Evolutionary conservation across 371 early-diverging fungal genomes (phyloP).

Genomic region (Mortierella sp.): DNA sequence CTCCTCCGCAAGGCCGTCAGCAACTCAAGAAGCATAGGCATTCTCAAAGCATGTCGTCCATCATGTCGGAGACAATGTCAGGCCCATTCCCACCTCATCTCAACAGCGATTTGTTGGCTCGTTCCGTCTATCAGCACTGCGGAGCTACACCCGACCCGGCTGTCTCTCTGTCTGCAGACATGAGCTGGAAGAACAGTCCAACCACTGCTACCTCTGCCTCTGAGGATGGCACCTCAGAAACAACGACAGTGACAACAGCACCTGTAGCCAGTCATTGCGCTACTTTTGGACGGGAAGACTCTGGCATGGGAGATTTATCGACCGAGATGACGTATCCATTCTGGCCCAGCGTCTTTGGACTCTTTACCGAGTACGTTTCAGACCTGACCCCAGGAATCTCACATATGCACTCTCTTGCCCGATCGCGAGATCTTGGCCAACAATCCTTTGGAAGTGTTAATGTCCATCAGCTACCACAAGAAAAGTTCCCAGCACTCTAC

Average conservation of each 20-base stretch:
- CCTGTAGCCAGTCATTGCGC: conserved; percentile 2
- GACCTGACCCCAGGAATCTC: conserved; percentile 17
- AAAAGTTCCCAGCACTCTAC: conserved; percentile 43
- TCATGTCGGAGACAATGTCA: conserved; percentile 22
- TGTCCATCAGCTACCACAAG: conserved; percentile 41
- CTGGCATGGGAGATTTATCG: conserved; percentile 16
- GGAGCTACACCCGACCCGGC: conserved; percentile 30
- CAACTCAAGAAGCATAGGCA: conserved; percentile 29
- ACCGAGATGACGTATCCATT: conserved; percentile 43
- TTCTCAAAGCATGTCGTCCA: conserved; percentile 41
- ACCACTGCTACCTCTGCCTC: conserved; percentile 10
- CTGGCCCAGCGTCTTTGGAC: conserved; percentile 51
- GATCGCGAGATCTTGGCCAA: conserved; percentile 34
- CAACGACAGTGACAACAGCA: background rate
- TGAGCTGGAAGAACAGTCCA: conserved; percentile 25
- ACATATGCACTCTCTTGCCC: conserved; percentile 35
- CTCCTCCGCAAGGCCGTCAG: conserved; percentile 10
- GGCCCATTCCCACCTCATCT: background rate
- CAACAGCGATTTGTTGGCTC: background rate
- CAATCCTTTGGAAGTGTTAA: conserved; percentile 31
- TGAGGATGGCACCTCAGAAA: conserved; percentile 18
- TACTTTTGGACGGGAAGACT: conserved; percentile 21
- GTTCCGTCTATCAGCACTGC: conserved; percentile 20
- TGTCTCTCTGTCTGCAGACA: conserved; percentile 34
- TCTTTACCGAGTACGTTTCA: conserved; percentile 44